A percentile compares a stretch with the other conserved stretches of the same genome.
Evolutionary conservation across 176 grass and related monocot species (phyloP).

Genomic region (Oryza glaberrima): DNA sequence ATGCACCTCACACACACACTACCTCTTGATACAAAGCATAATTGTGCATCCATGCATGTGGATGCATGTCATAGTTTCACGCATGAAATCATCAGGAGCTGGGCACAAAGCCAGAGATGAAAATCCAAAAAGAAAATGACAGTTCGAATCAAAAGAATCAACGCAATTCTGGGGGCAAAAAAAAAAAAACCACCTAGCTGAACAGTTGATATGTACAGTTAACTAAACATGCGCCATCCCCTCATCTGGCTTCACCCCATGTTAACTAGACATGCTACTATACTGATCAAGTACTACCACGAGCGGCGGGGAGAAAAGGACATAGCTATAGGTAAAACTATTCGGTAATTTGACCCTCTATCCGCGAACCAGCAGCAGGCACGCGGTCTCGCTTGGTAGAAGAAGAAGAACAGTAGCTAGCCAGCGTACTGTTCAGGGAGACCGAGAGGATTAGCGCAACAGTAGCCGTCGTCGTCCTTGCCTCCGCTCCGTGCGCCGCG

Average conservation of each 20-base stretch:
- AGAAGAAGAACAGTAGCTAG: neutral
- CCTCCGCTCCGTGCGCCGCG: neutral
- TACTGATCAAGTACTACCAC: conserved; percentile 5
- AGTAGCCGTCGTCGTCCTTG: conserved; percentile 11
- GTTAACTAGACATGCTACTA: neutral
- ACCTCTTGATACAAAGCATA: neutral
- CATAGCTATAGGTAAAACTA: conserved; percentile 21
- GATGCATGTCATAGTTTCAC: neutral
- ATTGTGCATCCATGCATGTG: neutral
- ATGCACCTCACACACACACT: neutral
- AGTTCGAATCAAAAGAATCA: conserved; percentile 3
- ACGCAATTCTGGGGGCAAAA: neutral
- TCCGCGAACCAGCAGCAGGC: conserved; percentile 10
- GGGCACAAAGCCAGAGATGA: conserved; percentile 5
- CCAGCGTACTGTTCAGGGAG: neutral
- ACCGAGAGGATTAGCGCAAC: conserved; percentile 2
- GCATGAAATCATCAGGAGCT: conserved; percentile 50
- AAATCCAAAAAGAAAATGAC: conserved; percentile 14
- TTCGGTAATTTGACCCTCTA: conserved; percentile 41
- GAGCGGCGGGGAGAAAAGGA: neutral
- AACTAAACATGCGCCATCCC: conserved; percentile 13
- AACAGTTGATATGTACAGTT: conserved; percentile 26
- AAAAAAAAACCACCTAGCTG: conserved; percentile 1
- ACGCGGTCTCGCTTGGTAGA: neutral
- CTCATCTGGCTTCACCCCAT: conserved; percentile 13